Base-by-base conservation (phyloP, 768 basidiomycete species). In the Sporobolomyces roseus region DNA sequence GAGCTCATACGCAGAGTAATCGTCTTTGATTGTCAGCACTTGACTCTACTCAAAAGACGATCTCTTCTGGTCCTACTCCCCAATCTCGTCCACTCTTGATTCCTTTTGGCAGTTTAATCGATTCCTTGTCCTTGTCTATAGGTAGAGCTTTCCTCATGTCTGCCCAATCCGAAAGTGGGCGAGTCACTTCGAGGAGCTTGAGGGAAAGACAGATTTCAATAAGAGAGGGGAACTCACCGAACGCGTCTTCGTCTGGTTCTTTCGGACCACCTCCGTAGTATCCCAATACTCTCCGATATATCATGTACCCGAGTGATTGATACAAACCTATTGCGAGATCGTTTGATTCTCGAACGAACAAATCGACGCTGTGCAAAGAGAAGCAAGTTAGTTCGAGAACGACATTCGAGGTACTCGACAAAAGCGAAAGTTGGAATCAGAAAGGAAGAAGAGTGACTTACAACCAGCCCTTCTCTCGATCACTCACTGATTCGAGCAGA, bases 251-350 rank as follows among this genome's bases (percentile, higher is more conserved):
- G 75, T 93, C 89, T 67, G 90, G 88, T 76, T 84, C 83, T 17
- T 85, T 86, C n/a, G 85, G 86, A 73, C 85, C 86, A 27, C 90
- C 91, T 55, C 87, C 87, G 78, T 93, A 93, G 80, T 93, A 99
- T 78, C 92, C 91, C 68, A 86, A 84, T 56, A 99, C 93, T 69
- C 91, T 80, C 32, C 92, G 82, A 79, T 88, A 98, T 17, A 98
- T 91, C 75, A 88, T 91, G 75, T 99, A 99, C 16, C 91, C 93
- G 77, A 97, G 81, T 46, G 86, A 83, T 77, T 98, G 91, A 76
- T 98, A 97, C 88, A 99, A 88, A 25, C 81, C 82, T 66, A 94
- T 90, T 25, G 94, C 96, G 23, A 62, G 49, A 35, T 73, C 62
- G 65, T 75, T 76, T 5, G 72, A 72, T 41, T 74, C 50, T 21